Evolutionary conservation across 345 rosid species (phyloP), one percentile per base, ranked within the genome.

Genomic region (Citrus medica): DNA sequence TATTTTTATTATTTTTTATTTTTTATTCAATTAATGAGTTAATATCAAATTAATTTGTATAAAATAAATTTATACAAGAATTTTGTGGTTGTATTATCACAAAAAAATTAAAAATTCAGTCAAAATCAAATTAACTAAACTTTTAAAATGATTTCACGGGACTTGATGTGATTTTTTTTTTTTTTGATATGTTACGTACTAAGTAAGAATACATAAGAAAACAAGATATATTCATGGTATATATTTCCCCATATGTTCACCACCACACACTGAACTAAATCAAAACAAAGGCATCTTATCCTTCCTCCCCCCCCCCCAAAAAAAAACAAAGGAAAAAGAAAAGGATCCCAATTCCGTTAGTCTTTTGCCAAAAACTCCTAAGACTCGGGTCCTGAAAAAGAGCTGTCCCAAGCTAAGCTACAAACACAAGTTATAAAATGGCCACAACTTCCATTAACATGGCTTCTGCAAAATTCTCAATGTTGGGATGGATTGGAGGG

Each of bases 391-490:
- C 2, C n/a, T n/a, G n/a, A 19, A 59, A 6, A 71, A 73, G 27
- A 61, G 46, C 37, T 74, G 33, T 51, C 35, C 35, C 62, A 55
- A 19, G 62, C 38, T 32, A 53, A 30, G 17, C 28, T 21, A 5
- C 30, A 32, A 32, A 71, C 22, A 46, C 13, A 3, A 68, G 14
- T 19, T 68, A 53, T 25, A 51, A 16, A 78, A 83, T 83, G 92
- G 89, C 92, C 61, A 83, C 88, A 65, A 78, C 87, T 67, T 86
- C 88, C 74, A 83, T 89, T 59, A 84, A 78, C 92, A 80, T 83
- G 83, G 87, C 87, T 35, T 83, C 79, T 67, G 70, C 94, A 22
- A 88, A 85, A 67, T 85, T 91, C 84, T 80, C 90, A 28, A 86
- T 76, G 81, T 13, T 77, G 53, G 83, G 88, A 9, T 85, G 80